These are phyloP conservation scores for Pinus tabuliformis DNA, from an alignment of 75 land plant genomes.

Conservation along the genomic window DNA sequence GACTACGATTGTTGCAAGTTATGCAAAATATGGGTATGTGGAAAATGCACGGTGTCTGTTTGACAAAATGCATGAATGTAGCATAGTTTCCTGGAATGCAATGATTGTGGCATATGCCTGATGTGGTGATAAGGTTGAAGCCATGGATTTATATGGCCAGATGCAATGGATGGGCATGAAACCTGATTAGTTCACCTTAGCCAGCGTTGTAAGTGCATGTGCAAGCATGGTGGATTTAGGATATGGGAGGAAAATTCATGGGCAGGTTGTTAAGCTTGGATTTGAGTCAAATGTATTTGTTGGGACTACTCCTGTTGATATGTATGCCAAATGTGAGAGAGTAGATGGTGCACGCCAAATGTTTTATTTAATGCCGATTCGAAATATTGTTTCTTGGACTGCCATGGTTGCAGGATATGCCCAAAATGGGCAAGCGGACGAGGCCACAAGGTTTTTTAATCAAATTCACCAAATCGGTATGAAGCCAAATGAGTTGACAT, in stretches of 20 bases:
- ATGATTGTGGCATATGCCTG: not conserved
- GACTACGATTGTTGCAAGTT: not conserved
- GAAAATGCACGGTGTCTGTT: not conserved
- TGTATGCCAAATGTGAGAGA: conserved; percentile 32
- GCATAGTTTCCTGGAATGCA: not conserved
- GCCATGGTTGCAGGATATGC: conserved; percentile 11
- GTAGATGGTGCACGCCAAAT: conserved; percentile 3
- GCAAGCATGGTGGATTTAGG: conserved; percentile 6
- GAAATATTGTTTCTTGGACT: conserved; percentile 5
- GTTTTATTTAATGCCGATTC: not conserved
- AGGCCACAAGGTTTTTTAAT: conserved; percentile 3
- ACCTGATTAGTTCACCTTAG: too few relatives aligned
- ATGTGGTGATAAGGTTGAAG: not conserved
- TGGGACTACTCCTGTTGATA: conserved; percentile 21
- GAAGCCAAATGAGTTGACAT: conserved; percentile 8
- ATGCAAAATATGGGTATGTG: not conserved
- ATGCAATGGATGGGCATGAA: not conserved
- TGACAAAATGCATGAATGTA: not conserved
- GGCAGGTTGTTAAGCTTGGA: conserved; percentile 1
- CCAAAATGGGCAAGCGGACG: conserved; percentile 6
- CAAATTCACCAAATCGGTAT: not conserved
- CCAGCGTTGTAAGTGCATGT: conserved; percentile 12
- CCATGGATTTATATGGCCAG: not conserved
- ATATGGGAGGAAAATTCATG: conserved; percentile 19
- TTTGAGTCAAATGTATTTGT: conserved; percentile 7